Evolutionary conservation across 768 basidiomycete genomes (phyloP), one percentile per base, ranked within the genome.

Genomic region (Pisolithus sp.): DNA sequence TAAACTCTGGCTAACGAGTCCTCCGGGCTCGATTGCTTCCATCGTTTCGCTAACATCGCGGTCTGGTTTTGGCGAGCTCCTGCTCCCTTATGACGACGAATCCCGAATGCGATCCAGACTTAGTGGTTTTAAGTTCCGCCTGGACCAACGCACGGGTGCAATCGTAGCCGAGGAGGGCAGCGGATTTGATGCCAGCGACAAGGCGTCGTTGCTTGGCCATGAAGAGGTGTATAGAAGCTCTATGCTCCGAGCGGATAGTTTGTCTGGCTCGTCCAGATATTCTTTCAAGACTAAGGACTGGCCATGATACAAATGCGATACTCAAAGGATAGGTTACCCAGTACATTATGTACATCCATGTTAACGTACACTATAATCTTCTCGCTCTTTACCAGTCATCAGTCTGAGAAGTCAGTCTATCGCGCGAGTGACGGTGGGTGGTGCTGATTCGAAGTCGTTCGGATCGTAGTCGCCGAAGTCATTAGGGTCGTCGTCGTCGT

Each of bases 61-160:
- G 8, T 83, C 82, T 39, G 82, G 82, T 13, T 83, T 82, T 50
- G 83, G 81, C 20, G 74, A 81, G 38, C 71, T 82, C 12, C 65
- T 86, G n/a, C 58, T 75, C 10, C 83, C 84, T 1, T 82, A 79
- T 53, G 82, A 86, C 62, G 65, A 78, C 51, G 68, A 73, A 38
- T 41, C 51, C 24, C 67, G 68, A 4, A 67, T 86, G 30, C 69
- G 71, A 42, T 61, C 68, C 53, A 83, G 79, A 54, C 65, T 86
- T 30, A 64, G 67, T 13, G 77, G 76, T 0, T 57, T 85, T 46
- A 65, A 65, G 15, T 86, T 85, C 68, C 60, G 73, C 38, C 56
- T 85, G 42, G 84, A 86, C 60, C 66, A 60, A 50, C 68, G 76
- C 31, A 83, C 82, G 1, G 84, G 83, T 31, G 82, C 81, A 4